phyloP scores from a whole-genome alignment of 108 stramenopile genomes.

The Nitzschia sp. region DNA sequence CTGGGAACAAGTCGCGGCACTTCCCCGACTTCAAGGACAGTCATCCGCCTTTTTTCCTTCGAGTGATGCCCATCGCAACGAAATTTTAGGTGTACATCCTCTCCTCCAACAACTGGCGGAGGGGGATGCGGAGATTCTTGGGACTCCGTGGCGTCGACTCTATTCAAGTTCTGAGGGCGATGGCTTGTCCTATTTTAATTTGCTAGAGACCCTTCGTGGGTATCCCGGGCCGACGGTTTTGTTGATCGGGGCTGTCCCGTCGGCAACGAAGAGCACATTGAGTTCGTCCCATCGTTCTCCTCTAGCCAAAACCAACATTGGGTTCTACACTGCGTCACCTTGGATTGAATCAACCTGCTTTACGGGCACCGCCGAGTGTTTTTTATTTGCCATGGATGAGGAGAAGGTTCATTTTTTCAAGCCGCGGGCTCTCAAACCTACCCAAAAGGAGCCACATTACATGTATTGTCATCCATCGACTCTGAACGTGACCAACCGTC shows the following conservation, averaged over 20 bases:
- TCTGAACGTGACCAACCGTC: neutral
- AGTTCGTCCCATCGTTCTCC: neutral
- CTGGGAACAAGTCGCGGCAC: slow-evolving; percentile 39
- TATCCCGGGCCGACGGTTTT: slow-evolving; percentile 58
- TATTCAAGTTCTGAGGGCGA: slow-evolving; percentile 55
- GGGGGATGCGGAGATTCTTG: slow-evolving; percentile 55
- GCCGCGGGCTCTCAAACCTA: slow-evolving; percentile 22
- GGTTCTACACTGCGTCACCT: slow-evolving; percentile 53
- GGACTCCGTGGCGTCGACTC: slow-evolving; percentile 53
- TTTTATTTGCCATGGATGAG: slow-evolving; percentile 47
- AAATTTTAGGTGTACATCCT: slow-evolving; percentile 18
- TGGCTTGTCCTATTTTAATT: slow-evolving; percentile 50
- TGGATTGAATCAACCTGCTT: slow-evolving; percentile 46
- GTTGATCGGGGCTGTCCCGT: slow-evolving; percentile 35
- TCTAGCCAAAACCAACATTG: slow-evolving; percentile 35
- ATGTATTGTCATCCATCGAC: slow-evolving; percentile 57
- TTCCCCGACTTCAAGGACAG: slow-evolving; percentile 45
- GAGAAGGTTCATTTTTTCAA: slow-evolving; percentile 47
- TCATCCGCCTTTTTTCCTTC: slow-evolving; percentile 51
- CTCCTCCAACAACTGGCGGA: slow-evolving; percentile 30
- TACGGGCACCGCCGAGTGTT: slow-evolving; percentile 40
- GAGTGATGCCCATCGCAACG: slow-evolving; percentile 8
- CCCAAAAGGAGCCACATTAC: slow-evolving; percentile 14
- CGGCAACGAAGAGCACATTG: slow-evolving; percentile 14
- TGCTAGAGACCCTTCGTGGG: slow-evolving; percentile 41